phyloP scores from a whole-genome alignment of 768 basidiomycete species.

The Psilocybe subaeruginosa region DNA sequence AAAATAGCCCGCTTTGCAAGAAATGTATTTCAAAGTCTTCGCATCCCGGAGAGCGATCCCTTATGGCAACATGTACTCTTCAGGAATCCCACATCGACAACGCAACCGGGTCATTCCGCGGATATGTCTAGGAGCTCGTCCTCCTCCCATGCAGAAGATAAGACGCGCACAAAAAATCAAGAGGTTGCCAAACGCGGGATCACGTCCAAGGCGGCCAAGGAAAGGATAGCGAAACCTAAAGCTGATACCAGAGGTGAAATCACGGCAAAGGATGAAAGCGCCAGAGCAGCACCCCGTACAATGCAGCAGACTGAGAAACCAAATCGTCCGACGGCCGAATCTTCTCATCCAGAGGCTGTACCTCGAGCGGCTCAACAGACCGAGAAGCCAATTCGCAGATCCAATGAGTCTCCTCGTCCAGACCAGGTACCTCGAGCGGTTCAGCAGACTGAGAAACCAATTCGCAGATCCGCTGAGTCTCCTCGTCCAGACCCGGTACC shows the following conservation, averaged over 20 bases:
- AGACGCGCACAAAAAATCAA: constrained; percentile 13
- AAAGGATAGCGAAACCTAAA: constrained; percentile 48
- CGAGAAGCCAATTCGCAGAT: background rate
- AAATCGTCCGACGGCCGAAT: background rate
- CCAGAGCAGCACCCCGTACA: constrained; percentile 22
- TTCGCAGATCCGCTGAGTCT: background rate
- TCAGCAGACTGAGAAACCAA: background rate
- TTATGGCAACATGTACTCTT: constrained; percentile 59
- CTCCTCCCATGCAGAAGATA: constrained; percentile 5
- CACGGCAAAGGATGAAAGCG: constrained; percentile 52
- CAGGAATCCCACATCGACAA: constrained; percentile 22
- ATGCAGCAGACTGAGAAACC: background rate
- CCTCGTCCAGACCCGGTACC: background rate
- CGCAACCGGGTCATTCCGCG: constrained; percentile 7
- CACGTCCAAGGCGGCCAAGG: constrained; percentile 47
- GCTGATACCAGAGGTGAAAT: constrained; percentile 42
- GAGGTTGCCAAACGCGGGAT: constrained; percentile 49
- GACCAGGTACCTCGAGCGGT: background rate
- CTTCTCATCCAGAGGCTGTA: background rate
- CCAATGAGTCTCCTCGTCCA: background rate
- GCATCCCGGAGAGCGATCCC: constrained; percentile 61
- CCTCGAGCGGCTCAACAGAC: background rate
- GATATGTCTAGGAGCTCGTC: constrained; percentile 7
- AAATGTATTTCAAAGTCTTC: constrained; percentile 46
- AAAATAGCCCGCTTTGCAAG: constrained; percentile 57